Percentiles rank a stretch among this genome's conserved stretches.
Evolutionary conservation across 2,329 filamentous ascomycete genomes (phyloP).

Genomic region (Purpureocillium lavendulum): DNA sequence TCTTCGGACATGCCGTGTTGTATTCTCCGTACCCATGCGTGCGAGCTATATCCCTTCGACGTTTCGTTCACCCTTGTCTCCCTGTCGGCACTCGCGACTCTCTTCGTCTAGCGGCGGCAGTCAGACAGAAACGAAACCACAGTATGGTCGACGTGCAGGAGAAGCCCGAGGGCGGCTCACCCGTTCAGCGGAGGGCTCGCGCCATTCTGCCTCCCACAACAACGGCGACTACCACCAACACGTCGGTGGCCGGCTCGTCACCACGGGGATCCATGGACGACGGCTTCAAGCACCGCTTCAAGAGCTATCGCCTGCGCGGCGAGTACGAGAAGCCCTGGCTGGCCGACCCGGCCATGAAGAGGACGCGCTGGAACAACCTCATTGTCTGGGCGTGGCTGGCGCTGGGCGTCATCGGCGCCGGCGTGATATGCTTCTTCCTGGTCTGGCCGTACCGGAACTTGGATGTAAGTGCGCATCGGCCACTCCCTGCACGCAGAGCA

Average conservation of each 20-base stretch:
- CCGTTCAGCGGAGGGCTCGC: slow-evolving; percentile 1
- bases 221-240: no score
- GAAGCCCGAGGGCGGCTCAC: background rate
- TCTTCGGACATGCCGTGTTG: no score
- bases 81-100: no score
- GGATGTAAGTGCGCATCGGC: slow-evolving; percentile 7
- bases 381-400: slow-evolving; percentile 21
- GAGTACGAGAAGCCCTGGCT: slow-evolving; percentile 32
- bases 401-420: slow-evolving; percentile 24
- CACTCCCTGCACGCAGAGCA: no score
- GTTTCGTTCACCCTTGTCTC: no score
- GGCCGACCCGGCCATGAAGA: slow-evolving; percentile 19
- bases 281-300: slow-evolving; percentile 15
- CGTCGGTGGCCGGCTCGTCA: background rate
- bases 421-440: slow-evolving; percentile 21
- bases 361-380: slow-evolving; percentile 25
- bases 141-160: slow-evolving; percentile 1
- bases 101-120: no score
- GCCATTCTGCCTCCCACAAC: slow-evolving; percentile 1
- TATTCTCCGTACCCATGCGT: no score
- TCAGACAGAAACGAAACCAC: no score
- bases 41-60: no score
- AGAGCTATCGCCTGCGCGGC: slow-evolving; percentile 22
- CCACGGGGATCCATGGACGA: slow-evolving; percentile 4
- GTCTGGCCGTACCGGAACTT: slow-evolving; percentile 15